Evolutionary conservation across 441 rosid species (phyloP).

Genomic region (Kokia cookei): DNA sequence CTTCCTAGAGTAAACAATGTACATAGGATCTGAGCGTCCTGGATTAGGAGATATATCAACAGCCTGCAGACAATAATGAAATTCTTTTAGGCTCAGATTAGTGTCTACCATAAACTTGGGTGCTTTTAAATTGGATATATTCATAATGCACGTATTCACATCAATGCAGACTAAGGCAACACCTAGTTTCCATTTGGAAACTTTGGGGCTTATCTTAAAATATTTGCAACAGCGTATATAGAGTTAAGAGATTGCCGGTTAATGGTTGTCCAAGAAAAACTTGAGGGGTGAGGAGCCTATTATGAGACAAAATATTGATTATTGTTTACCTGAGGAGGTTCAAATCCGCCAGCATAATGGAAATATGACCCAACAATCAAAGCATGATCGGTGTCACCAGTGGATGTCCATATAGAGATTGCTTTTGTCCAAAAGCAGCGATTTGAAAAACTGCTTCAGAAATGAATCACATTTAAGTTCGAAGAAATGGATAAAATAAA

Average conservation of each 20-base stretch:
- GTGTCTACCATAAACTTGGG: not conserved
- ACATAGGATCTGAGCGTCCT: constrained; percentile 84
- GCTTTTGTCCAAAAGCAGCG: constrained; percentile 97
- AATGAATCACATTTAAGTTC: constrained; percentile 4
- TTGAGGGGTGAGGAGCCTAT: not conserved
- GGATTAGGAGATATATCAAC: constrained; percentile 92
- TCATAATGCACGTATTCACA: not conserved
- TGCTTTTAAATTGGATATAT: not conserved
- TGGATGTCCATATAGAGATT: constrained; percentile 91
- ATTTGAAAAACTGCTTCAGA: constrained; percentile 65
- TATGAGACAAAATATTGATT: not conserved
- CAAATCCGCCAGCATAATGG: constrained; percentile 89
- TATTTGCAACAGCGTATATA: not conserved
- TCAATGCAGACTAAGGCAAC: not conserved
- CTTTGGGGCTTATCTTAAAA: not conserved
- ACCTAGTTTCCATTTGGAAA: not conserved
- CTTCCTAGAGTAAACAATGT: constrained; percentile 73
- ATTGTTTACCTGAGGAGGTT: constrained; percentile 73
- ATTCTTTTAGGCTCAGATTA: not conserved
- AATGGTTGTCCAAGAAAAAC: not conserved
- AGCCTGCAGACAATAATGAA: constrained; percentile 42
- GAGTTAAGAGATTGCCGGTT: not conserved
- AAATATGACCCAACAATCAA: constrained; percentile 87
- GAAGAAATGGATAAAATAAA: not conserved
- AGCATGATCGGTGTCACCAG: constrained; percentile 80